Evolutionary conservation across 306 rosid species (phyloP).

Genomic region (Inga oerstediana): DNA sequence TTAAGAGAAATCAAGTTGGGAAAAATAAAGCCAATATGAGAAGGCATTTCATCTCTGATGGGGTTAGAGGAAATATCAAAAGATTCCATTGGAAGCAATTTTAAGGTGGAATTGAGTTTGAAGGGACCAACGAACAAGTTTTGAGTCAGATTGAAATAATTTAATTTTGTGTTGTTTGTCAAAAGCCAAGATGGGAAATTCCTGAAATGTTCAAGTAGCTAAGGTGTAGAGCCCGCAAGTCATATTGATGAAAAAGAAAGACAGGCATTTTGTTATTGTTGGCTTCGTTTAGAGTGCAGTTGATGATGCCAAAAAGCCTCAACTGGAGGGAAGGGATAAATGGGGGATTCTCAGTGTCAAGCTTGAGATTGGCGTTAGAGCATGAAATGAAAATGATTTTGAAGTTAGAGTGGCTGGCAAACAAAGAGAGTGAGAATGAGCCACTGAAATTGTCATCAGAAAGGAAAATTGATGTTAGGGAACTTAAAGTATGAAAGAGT

Average conservation of each 20-base stretch:
- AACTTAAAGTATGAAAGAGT: neutral
- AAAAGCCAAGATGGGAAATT: constrained; percentile 29
- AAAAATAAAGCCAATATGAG: too few relatives aligned
- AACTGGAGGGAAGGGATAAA: constrained; percentile 26
- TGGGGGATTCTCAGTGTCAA: constrained; percentile 33
- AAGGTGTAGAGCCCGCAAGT: neutral
- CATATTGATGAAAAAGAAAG: constrained; percentile 23
- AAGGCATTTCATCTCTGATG: too few relatives aligned
- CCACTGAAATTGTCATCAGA: neutral
- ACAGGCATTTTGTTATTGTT: constrained; percentile 5
- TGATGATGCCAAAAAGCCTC: neutral
- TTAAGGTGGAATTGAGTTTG: neutral
- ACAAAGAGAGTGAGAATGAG: constrained; percentile 5
- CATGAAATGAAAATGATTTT: neutral
- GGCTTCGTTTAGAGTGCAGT: neutral
- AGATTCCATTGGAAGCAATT: neutral
- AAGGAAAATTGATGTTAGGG: neutral
- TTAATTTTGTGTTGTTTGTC: constrained; percentile 22
- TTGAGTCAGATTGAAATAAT: neutral
- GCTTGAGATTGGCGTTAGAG: neutral
- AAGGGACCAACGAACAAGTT: constrained; percentile 10
- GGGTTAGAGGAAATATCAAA: too few relatives aligned
- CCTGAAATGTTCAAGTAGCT: neutral
- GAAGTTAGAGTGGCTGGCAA: constrained; percentile 32
- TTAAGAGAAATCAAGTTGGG: too few relatives aligned